phyloP scores from a whole-genome alignment of 805 yeast genomes.

The Saccharomycopsis fodiens region DNA sequence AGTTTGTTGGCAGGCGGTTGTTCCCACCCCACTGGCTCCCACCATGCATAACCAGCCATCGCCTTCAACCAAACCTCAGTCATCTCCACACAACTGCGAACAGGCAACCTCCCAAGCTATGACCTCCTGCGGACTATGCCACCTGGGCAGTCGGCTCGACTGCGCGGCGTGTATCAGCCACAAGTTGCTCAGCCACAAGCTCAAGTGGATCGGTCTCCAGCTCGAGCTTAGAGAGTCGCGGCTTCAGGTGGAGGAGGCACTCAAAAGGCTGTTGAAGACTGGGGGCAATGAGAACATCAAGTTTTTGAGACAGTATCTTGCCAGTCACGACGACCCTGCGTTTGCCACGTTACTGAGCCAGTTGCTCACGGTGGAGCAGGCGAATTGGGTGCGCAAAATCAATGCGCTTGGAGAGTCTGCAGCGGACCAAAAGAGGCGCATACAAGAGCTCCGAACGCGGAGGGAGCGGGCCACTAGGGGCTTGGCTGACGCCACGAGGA shows the following conservation, averaged over 20 bases:
- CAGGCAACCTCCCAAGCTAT: background rate
- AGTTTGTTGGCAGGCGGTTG: no score
- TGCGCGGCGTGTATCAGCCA: background rate
- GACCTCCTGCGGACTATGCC: background rate
- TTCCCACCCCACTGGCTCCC: no score
- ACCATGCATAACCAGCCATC: no score
- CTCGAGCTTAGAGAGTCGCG: conserved; percentile 1
- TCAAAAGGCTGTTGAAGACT: conserved; percentile 10
- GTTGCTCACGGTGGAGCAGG: conserved; percentile 7
- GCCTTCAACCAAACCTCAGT: background rate
- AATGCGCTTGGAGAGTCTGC: background rate
- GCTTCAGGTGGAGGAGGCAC: conserved; percentile 8
- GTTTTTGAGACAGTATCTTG: conserved; percentile 5
- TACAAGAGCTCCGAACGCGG: no score
- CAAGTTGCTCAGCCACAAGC: background rate
- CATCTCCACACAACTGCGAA: background rate
- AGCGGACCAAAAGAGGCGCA: background rate
- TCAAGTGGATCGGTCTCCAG: background rate
- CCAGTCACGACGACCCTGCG: background rate
- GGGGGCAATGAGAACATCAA: conserved; percentile 7
- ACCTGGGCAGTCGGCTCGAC: no score
- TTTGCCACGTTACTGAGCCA: conserved; percentile 12
- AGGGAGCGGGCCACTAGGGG: no score
- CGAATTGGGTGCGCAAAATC: conserved; percentile 1
- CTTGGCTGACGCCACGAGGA: no score